phyloP scores from a whole-genome alignment of 1,284 basidiomycete species.

The Tremellales sp. region DNA sequence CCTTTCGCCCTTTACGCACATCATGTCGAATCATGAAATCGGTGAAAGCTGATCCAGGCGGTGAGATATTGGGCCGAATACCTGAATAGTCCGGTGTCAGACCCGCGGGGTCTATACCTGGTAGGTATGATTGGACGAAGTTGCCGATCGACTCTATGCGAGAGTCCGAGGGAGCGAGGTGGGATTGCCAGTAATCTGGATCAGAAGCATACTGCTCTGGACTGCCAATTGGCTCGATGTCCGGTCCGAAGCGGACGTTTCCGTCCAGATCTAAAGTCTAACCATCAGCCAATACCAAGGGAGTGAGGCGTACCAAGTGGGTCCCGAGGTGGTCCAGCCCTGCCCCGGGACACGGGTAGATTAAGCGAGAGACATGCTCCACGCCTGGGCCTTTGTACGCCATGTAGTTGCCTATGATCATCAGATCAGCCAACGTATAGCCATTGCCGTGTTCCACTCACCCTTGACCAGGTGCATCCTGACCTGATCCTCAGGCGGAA shows the following conservation, averaged over 20 bases:
- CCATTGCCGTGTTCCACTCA: constrained; percentile 16
- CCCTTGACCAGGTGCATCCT: constrained; percentile 70
- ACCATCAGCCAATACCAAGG: constrained; percentile 1
- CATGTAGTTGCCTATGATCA: constrained; percentile 65
- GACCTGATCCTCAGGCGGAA: constrained; percentile 56
- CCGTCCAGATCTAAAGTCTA: constrained; percentile 79
- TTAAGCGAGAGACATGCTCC: constrained; percentile 63
- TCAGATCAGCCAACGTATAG: background rate
- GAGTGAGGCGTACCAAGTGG: constrained; percentile 56
- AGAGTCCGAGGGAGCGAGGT: constrained; percentile 65
- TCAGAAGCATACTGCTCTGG: constrained; percentile 52
- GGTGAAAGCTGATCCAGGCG: constrained; percentile 69
- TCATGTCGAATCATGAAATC: constrained; percentile 63
- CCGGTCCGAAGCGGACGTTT: constrained; percentile 87
- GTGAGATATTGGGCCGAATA: constrained; percentile 81
- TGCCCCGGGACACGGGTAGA: constrained; percentile 81
- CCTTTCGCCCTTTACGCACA: constrained; percentile 27
- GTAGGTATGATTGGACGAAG: constrained; percentile 63
- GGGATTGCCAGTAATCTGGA: constrained; percentile 69
- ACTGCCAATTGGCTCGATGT: constrained; percentile 78
- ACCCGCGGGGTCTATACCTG: constrained; percentile 60
- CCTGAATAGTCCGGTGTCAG: constrained; percentile 87
- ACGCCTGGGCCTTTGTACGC: constrained; percentile 74
- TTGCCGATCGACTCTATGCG: constrained; percentile 60
- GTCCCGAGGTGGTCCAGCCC: constrained; percentile 69